Base-by-base conservation (phyloP, 441 rosid genomes). In the Populus hybrid region DNA sequence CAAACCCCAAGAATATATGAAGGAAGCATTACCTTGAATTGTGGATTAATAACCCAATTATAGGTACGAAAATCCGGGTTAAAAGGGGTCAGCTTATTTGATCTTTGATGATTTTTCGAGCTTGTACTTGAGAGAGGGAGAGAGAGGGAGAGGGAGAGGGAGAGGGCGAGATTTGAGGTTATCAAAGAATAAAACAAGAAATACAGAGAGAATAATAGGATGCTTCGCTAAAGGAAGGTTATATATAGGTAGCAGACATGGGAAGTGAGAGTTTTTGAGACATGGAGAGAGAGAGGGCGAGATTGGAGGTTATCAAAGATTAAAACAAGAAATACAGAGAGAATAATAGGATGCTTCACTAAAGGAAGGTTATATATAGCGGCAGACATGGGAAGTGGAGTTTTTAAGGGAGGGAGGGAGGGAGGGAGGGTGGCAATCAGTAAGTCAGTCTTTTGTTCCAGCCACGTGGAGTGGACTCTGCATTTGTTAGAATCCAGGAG, bases 391-490 rank as follows among this genome's bases (percentile, higher is more conserved):
- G 83, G 64, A 63, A 69, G 77, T 35, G 79, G 40, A 67, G 42
- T 6, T 3, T 26, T 23, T 10, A 10, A 0, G 26, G 0, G 70
- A 20, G 81, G 42, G 66, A 73, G 26, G 73, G 59, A 20, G 71
- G 32, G 32, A 30, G 32, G 32, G 32, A 30, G 32, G 32, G 32
- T 30, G 32, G 38, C 38, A 35, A 7, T 35, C 38, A 35, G 38
- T 35, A 3, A 3, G 32, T 30, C 8, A 23, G 65, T 42, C 46
- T 14, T n/a, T 59, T 9, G 53, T 74, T 75, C 82, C 32, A 75
- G 79, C 80, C 90, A 85, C 90, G 87, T 85, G 90, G 72, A 30
- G 32, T 69, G 23, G 86, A 84, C 84, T 76, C 32, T 30, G 10
- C 20, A 30, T 26, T 28, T 10, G 23, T 35, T 35, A 35, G 38